phyloP scores from a whole-genome alignment of 306 rosid genomes.

The Canavalia gladiata region DNA sequence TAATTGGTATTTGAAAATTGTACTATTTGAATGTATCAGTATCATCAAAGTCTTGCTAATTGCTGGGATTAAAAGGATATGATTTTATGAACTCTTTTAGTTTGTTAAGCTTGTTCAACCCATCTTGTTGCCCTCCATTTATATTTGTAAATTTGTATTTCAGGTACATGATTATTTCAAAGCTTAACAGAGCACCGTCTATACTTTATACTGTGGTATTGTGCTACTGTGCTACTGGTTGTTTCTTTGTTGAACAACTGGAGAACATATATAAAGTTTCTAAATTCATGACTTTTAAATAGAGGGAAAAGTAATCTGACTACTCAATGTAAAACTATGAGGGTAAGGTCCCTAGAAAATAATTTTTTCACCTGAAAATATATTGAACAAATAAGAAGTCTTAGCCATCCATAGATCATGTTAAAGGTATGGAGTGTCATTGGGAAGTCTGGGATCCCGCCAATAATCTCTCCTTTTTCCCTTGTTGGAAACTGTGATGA shows the following conservation, averaged over 20 bases:
- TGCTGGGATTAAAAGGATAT: slow-evolving; percentile 41
- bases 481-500: background rate
- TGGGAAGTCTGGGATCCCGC: slow-evolving; percentile 36
- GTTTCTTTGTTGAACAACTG: slow-evolving; percentile 32
- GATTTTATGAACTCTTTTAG: slow-evolving; percentile 19
- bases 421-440: slow-evolving; percentile 1
- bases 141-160: slow-evolving; percentile 55
- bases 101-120: background rate
- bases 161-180: slow-evolving; percentile 93
- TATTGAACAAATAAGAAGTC: slow-evolving; percentile 26
- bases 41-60: slow-evolving; percentile 4
- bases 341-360: slow-evolving; percentile 6
- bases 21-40: slow-evolving; percentile 16
- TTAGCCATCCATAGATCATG: slow-evolving; percentile 8
- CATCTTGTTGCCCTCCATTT: slow-evolving; percentile 43
- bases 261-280: slow-evolving; percentile 15
- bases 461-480: background rate
- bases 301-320: slow-evolving; percentile 37
- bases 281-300: slow-evolving; percentile 42
- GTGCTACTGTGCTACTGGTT: slow-evolving; percentile 51
- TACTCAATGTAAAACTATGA: slow-evolving; percentile 21
- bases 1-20: slow-evolving; percentile 13
- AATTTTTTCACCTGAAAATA: background rate
- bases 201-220: slow-evolving; percentile 91
- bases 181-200: slow-evolving; percentile 74